phyloP scores from a whole-genome alignment of 2,329 filamentous ascomycete genomes.

The Penicillium sp. region DNA sequence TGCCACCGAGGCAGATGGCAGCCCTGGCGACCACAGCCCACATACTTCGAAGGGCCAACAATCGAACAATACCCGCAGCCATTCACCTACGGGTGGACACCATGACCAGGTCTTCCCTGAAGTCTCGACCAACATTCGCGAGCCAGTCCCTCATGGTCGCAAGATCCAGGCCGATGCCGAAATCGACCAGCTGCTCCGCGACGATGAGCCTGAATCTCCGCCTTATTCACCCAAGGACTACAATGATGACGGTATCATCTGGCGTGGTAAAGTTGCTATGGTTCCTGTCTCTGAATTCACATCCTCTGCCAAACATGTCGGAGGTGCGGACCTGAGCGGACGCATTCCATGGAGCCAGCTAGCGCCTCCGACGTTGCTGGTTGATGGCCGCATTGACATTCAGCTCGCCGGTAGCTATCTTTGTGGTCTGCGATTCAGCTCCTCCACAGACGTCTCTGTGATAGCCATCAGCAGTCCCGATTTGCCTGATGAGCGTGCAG shows the following conservation, averaged over 20 bases:
- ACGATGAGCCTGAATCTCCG: constrained; percentile 77
- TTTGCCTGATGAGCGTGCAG: constrained; percentile 58
- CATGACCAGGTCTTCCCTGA: constrained; percentile 51
- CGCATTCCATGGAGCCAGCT: constrained; percentile 74
- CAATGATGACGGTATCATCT: constrained; percentile 71
- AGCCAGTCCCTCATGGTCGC: constrained; percentile 49
- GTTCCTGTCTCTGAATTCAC: constrained; percentile 74
- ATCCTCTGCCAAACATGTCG: constrained; percentile 79
- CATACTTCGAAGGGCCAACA: constrained; percentile 33
- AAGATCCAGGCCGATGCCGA: constrained; percentile 73
- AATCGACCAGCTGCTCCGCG: constrained; percentile 84
- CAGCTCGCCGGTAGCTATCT: constrained; percentile 88
- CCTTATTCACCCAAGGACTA: constrained; percentile 82
- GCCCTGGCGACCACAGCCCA: constrained; percentile 33
- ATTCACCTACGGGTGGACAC: constrained; percentile 65
- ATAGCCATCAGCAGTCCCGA: constrained; percentile 70
- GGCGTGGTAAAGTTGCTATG: constrained; percentile 78
- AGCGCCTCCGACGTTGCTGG: constrained; percentile 66
- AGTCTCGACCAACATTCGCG: constrained; percentile 43
- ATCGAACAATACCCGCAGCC: constrained; percentile 61
- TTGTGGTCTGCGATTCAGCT: constrained; percentile 80
- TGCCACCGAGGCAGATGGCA: constrained; percentile 42
- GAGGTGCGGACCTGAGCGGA: constrained; percentile 74
- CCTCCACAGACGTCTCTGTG: constrained; percentile 81
- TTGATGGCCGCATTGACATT: constrained; percentile 73